Conservation (phyloP, 169 alveolate species). For the Plasmodium reichenowi region DNA sequence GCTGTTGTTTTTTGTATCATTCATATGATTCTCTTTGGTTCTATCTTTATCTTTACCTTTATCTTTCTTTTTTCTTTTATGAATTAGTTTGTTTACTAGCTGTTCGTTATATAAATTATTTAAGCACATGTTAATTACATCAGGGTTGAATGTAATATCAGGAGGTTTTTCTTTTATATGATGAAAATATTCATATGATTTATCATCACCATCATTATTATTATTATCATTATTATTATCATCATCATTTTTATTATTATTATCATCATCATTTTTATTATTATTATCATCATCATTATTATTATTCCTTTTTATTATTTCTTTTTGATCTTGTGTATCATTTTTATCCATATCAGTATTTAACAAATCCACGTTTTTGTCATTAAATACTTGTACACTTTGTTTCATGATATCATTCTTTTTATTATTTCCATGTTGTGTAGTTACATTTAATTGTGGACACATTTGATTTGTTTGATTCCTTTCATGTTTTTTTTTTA, state of each 20-base stretch:
- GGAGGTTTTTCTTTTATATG: neutral
- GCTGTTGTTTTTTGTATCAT: neutral
- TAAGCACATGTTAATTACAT: slow-evolving; percentile 52
- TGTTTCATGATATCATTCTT: neutral
- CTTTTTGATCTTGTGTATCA: neutral
- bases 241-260: neutral
- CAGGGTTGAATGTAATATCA: slow-evolving; percentile 37
- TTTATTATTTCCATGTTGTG: neutral
- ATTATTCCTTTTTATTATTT: neutral
- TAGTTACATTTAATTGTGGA: neutral
- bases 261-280: neutral
- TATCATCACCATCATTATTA: slow-evolving; percentile 9
- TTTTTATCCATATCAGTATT: neutral
- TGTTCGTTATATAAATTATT: slow-evolving; percentile 48
- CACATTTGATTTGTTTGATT: neutral
- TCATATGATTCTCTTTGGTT: slow-evolving; percentile 5
- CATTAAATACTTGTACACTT: neutral
- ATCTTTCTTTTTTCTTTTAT: slow-evolving; percentile 14
- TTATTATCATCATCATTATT: slow-evolving; percentile 9
- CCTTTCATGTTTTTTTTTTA: neutral
- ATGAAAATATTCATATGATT: neutral
- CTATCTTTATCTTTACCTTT: neutral
- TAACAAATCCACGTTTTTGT: neutral
- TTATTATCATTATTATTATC: neutral
- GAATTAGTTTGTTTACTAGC: slow-evolving; percentile 24